phyloP scores from a whole-genome alignment of 768 basidiomycete species.

The Agaricus subrufescens region DNA sequence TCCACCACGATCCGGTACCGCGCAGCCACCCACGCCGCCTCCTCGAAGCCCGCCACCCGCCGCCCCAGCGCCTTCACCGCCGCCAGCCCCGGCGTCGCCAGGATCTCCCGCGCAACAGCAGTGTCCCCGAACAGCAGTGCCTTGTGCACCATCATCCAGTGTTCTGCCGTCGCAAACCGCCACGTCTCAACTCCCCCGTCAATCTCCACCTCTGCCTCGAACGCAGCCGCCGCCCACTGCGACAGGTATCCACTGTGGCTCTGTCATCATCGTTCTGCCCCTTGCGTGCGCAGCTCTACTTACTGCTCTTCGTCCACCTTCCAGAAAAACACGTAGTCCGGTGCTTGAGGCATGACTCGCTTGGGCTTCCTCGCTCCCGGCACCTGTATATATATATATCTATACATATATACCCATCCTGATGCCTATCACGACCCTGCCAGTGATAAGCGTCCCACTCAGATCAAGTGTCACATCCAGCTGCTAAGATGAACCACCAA shows the following conservation, averaged over 20 bases:
- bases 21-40: slow-evolving; percentile 39
- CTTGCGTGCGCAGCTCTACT: slow-evolving; percentile 13
- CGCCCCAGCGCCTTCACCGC: slow-evolving; percentile 52
- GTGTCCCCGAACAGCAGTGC: slow-evolving; percentile 49
- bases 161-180: slow-evolving; percentile 47
- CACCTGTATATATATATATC: too few species aligned
- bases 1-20: slow-evolving; percentile 47
- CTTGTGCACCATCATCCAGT: slow-evolving; percentile 69
- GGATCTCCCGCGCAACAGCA: slow-evolving; percentile 36
- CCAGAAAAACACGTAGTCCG: slow-evolving; percentile 44
- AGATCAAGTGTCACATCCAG: too few species aligned
- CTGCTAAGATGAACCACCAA: too few species aligned
- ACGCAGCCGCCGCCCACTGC: slow-evolving; percentile 45
- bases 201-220: slow-evolving; percentile 32
- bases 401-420: too few species aligned
- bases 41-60: slow-evolving; percentile 43
- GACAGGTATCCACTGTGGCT: slow-evolving; percentile 39
- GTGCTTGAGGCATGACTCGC: slow-evolving; percentile 3
- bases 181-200: slow-evolving; percentile 24
- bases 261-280: neutral
- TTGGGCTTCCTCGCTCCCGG: too few species aligned
- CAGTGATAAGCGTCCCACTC: too few species aligned
- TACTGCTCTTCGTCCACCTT: slow-evolving; percentile 36
- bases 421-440: too few species aligned
- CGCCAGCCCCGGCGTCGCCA: slow-evolving; percentile 32